Percentiles rank a stretch among this genome's conserved stretches.
phyloP scores from a whole-genome alignment of 805 yeast species.

The Tetrapisispora iriomotensis region DNA sequence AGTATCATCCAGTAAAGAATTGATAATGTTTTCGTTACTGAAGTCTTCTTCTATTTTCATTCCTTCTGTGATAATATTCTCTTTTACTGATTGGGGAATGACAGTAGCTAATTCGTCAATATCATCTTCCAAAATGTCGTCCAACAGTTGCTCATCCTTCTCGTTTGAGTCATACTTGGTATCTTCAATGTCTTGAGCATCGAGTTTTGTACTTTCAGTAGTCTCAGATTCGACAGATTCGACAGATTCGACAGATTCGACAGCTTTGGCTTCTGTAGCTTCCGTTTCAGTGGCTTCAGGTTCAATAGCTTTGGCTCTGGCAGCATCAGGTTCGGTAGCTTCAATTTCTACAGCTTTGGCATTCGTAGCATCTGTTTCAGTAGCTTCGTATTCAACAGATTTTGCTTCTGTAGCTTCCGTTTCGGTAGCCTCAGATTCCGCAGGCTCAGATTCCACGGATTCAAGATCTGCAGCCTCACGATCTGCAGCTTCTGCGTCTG shows the following conservation, averaged over 20 bases:
- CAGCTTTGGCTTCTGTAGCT: not conserved
- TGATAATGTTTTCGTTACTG: slow-evolving; percentile 3
- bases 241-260: not conserved
- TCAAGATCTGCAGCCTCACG: not conserved
- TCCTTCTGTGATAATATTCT: not conserved
- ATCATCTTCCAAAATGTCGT: slow-evolving; percentile 2
- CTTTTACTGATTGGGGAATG: not conserved
- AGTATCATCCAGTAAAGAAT: slow-evolving; percentile 21
- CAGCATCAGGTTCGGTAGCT: slow-evolving; percentile 7
- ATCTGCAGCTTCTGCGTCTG: not conserved
- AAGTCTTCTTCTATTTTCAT: not conserved
- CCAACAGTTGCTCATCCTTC: too few relatives aligned
- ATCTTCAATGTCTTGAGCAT: too few relatives aligned
- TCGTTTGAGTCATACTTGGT: too few relatives aligned
- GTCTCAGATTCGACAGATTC: too few relatives aligned
- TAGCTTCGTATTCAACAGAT: not conserved
- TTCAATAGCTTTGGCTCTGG: not conserved
- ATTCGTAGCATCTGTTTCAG: not conserved
- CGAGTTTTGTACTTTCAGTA: too few relatives aligned
- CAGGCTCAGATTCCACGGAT: not conserved
- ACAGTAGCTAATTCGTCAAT: not conserved
- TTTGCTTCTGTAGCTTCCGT: not conserved
- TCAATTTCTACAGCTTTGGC: not conserved
- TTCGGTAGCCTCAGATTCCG: not conserved
- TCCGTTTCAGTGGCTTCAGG: not conserved